Conservation (phyloP, 306 rosid species). For the Inga laurina region DNA sequence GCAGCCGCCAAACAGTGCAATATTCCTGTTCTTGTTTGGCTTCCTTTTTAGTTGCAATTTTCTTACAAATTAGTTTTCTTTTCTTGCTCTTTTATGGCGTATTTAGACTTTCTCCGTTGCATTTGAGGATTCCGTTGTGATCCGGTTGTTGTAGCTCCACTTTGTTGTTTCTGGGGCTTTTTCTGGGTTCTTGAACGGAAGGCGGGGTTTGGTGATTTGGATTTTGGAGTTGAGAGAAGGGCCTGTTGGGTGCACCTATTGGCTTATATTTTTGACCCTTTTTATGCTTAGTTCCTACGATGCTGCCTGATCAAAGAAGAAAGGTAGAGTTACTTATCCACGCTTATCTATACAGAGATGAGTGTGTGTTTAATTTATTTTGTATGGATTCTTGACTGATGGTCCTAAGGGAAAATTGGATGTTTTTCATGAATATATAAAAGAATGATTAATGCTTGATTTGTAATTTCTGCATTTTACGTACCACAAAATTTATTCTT, state of each 20-base stretch:
- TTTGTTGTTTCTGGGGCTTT: conserved; percentile 35
- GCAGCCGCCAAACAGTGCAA: conserved; percentile 22
- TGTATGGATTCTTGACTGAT: conserved; percentile 15
- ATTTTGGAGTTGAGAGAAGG: conserved; percentile 39
- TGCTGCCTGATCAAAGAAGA: conserved; percentile 89
- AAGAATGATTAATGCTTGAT: conserved; percentile 21
- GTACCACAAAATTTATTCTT: background rate
- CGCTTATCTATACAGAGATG: background rate
- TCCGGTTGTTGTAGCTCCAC: conserved; percentile 34
- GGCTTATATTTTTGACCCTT: conserved; percentile 32
- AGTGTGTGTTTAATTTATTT: conserved; percentile 8
- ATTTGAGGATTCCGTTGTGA: conserved; percentile 34
- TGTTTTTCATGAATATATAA: background rate
- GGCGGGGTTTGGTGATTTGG: conserved; percentile 53
- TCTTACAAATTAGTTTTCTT: conserved; percentile 13
- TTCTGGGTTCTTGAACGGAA: conserved; percentile 38
- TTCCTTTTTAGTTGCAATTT: background rate
- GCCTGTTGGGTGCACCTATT: conserved; percentile 49
- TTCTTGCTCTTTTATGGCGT: background rate
- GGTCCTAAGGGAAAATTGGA: background rate
- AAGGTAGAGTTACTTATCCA: conserved; percentile 60
- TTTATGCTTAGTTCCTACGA: conserved; percentile 58
- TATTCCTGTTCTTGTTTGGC: conserved; percentile 28
- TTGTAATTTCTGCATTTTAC: conserved; percentile 20
- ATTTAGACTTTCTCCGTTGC: conserved; percentile 23